Evolutionary conservation across 1,139 yeast species (phyloP), one percentile per base, ranked within the genome.

Genomic region (Zygosaccharomyces sapae): DNA sequence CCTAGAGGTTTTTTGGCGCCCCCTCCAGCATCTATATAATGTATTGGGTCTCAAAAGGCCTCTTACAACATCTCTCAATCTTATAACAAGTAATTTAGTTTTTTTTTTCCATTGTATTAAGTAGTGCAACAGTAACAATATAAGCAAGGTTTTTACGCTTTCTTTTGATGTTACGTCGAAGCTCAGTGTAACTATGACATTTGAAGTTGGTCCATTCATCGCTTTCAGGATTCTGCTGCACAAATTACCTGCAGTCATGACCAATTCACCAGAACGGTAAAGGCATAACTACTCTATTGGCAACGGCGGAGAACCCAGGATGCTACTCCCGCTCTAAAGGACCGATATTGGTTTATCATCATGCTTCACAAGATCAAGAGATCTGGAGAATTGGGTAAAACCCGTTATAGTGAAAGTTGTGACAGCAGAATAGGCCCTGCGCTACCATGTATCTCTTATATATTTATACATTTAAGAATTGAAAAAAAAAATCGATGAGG

Each of bases 161-260:
- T 31, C 34, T 13, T 31, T 2, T 7, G 4, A 13, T 31, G 7
- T n/a, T 12, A 18, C 9, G 9, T 22, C 33, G 41, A 40, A 29
- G 35, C 24, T 66, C 69, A 66, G 69, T 62, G 69, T 66, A 66
- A 66, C 69, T 66, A 66, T 66, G 69, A 66, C 69, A 59, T 51
- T 55, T 46, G 45, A 46, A 51, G 9, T 31, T 63, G 61, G 64
- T 53, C 62, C 68, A 61, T 66, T 66, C 69, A 66, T 66, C 47
- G 62, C 69, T 65, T 62, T 62, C 63, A 63, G 61, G 61, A 58
- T 53, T 56, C 38, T 57, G 19, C 56, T 53, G 52, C 51, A 46
- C 43, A 43, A 33, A 19, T 19, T 36, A 22, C 35, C 37, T 30
- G 37, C 41, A 24, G 38, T 20, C 24, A 33, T 10, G 16, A 38